phyloP scores from a whole-genome alignment of 1,284 basidiomycete species.

The Pseudozyma sp. region DNA sequence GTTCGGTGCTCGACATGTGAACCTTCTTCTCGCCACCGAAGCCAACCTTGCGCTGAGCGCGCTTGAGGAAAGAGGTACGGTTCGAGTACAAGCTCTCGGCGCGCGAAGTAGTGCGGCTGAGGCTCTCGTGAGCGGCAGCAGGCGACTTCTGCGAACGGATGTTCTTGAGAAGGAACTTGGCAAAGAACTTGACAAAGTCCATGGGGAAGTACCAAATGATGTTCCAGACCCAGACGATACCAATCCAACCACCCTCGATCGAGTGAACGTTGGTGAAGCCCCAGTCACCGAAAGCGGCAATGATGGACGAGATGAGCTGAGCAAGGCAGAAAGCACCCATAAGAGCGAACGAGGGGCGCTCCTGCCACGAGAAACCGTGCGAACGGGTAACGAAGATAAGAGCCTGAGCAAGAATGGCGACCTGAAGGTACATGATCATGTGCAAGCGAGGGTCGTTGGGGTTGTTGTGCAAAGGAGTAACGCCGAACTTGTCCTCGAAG shows the following conservation, averaged over 20 bases:
- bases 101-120: constrained; percentile 87
- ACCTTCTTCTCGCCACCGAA: constrained; percentile 79
- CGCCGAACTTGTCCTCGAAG: constrained; percentile 89
- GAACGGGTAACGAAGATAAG: constrained; percentile 97
- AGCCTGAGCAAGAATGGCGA: constrained; percentile 97
- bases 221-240: constrained; percentile 84
- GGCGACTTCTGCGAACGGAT: constrained; percentile 69
- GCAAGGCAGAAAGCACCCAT: constrained; percentile 90
- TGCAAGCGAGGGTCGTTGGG: constrained; percentile 72
- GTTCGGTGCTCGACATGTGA: constrained; percentile 77
- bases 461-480: constrained; percentile 71
- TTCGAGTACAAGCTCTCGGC: constrained; percentile 95
- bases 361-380: constrained; percentile 98
- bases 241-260: constrained; percentile 81
- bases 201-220: constrained; percentile 94
- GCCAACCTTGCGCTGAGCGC: constrained; percentile 84
- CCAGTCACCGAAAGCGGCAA: constrained; percentile 84
- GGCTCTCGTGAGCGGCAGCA: constrained; percentile 74
- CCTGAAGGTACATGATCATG: constrained; percentile 85
- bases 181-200: constrained; percentile 94
- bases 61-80: constrained; percentile 87
- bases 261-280: constrained; percentile 58
- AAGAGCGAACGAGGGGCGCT: constrained; percentile 89
- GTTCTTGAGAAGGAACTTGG: constrained; percentile 76
- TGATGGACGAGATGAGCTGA: constrained; percentile 93